Conservation (phyloP, 345 rosid genomes). For the Turritis glabra region DNA sequence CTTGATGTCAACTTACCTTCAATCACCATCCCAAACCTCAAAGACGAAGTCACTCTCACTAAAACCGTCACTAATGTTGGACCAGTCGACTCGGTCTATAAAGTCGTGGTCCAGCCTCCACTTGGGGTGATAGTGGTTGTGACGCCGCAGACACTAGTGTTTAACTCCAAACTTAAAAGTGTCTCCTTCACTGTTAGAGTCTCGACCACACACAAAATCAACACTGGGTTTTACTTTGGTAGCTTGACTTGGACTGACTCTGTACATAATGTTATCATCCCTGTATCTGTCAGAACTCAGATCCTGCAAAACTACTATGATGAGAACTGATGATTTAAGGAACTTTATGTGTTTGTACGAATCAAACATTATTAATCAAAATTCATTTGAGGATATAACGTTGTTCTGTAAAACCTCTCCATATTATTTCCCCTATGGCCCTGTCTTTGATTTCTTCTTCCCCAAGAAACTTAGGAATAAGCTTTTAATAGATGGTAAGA, state of each 20-base stretch:
- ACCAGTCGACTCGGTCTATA: conserved; percentile 35
- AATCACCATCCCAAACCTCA: conserved; percentile 35
- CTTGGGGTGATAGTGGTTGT: conserved; percentile 29
- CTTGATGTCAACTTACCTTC: conserved; percentile 50
- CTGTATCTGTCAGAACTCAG: conserved; percentile 42
- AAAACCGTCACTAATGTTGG: conserved; percentile 55
- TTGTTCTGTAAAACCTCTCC: neutral
- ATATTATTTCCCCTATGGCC: neutral
- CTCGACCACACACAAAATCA: conserved; percentile 33
- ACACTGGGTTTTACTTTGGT: conserved; percentile 46
- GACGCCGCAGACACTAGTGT: conserved; percentile 32
- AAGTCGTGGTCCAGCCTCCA: conserved; percentile 33
- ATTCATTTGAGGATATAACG: neutral
- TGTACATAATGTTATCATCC: conserved; percentile 37
- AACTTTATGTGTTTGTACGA: neutral
- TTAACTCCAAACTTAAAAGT: conserved; percentile 20
- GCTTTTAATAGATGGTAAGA: neutral
- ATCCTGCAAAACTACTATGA: conserved; percentile 1
- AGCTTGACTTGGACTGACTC: conserved; percentile 44
- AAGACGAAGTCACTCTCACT: conserved; percentile 20
- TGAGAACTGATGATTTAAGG: neutral
- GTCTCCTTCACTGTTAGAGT: conserved; percentile 32
- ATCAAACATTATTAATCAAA: neutral
- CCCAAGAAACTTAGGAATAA: neutral
- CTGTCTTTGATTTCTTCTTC: neutral